Evolutionary conservation across 768 basidiomycete genomes (phyloP).

Genomic region (Tricholoma terreum): DNA sequence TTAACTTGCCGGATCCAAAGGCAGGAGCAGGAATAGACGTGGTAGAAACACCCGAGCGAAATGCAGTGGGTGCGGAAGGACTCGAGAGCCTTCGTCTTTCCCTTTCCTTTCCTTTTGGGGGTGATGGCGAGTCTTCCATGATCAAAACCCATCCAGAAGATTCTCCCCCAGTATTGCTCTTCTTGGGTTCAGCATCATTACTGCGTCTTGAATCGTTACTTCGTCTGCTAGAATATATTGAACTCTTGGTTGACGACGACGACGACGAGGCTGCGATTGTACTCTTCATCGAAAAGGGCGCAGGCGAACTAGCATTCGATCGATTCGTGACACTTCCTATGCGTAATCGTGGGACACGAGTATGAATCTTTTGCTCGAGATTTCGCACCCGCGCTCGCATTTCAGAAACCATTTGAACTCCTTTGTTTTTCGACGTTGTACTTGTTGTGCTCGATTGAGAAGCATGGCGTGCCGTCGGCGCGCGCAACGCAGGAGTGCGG

Average conservation of each 20-base stretch:
- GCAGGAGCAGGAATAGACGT: slow-evolving; percentile 44
- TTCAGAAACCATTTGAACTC: slow-evolving; percentile 90
- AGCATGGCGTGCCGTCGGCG: slow-evolving; percentile 34
- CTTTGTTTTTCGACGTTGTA: slow-evolving; percentile 67
- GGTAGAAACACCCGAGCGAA: slow-evolving; percentile 45
- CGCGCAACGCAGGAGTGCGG: slow-evolving; percentile 42
- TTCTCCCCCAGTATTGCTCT: slow-evolving; percentile 52
- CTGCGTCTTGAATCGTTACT: slow-evolving; percentile 45
- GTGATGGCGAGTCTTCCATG: slow-evolving; percentile 83
- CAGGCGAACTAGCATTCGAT: slow-evolving; percentile 36
- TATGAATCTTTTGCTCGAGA: slow-evolving; percentile 84
- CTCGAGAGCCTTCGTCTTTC: slow-evolving; percentile 62
- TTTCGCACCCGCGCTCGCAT: slow-evolving; percentile 84
- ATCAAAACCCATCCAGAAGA: slow-evolving; percentile 84
- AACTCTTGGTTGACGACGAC: slow-evolving; percentile 37
- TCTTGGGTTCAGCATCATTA: slow-evolving; percentile 42
- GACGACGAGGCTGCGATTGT: slow-evolving; percentile 31
- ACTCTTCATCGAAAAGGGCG: slow-evolving; percentile 26
- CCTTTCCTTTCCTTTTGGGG: slow-evolving; percentile 52
- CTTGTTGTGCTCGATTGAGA: slow-evolving; percentile 42
- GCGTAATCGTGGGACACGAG: slow-evolving; percentile 78
- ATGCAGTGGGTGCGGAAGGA: slow-evolving; percentile 53
- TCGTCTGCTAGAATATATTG: slow-evolving; percentile 39
- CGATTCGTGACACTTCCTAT: slow-evolving; percentile 74
- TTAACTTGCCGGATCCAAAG: slow-evolving; percentile 33